Percentiles rank a stretch among this genome's conserved stretches.
phyloP scores from a whole-genome alignment of 495 filamentous ascomycete genomes.

The Terfezia claveryi region DNA sequence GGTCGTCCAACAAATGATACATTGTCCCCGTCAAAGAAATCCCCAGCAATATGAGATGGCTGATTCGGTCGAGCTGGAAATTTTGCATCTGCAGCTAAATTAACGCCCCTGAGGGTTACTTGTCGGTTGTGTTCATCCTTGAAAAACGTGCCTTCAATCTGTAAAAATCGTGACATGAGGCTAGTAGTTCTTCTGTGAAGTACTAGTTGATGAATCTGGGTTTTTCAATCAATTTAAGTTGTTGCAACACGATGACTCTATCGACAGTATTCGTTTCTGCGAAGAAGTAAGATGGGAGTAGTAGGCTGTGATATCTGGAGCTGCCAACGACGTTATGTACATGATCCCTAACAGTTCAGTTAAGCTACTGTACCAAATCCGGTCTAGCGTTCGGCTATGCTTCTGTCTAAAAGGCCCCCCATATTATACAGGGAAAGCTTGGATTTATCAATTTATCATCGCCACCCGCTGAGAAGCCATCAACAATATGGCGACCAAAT shows the following conservation, averaged over 20 bases:
- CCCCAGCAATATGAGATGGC: conserved; percentile 52
- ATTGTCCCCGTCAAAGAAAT: conserved; percentile 82
- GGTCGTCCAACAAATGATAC: conserved; percentile 77
- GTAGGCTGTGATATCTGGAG: no score
- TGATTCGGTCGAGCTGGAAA: conserved; percentile 53
- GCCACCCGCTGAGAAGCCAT: not conserved
- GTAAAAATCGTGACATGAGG: conserved; percentile 26
- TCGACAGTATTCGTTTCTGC: no score
- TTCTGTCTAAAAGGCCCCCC: not conserved
- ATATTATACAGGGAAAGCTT: not conserved
- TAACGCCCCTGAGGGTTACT: conserved; percentile 47
- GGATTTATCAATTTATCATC: not conserved
- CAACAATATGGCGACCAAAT: conserved; percentile 40
- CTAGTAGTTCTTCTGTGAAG: conserved; percentile 8
- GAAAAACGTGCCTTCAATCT: conserved; percentile 65
- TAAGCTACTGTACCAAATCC: no score
- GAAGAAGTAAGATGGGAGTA: no score
- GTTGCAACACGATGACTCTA: no score
- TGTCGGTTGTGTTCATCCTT: conserved; percentile 45
- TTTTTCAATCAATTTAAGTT: no score
- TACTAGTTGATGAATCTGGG: no score
- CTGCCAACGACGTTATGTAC: no score
- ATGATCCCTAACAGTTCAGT: no score
- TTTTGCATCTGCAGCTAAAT: conserved; percentile 46
- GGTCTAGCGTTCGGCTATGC: not conserved